Evolutionary conservation across 2,329 filamentous ascomycete species (phyloP), one percentile per base, ranked within the genome.

Genomic region (Aureobasidium sp.): DNA sequence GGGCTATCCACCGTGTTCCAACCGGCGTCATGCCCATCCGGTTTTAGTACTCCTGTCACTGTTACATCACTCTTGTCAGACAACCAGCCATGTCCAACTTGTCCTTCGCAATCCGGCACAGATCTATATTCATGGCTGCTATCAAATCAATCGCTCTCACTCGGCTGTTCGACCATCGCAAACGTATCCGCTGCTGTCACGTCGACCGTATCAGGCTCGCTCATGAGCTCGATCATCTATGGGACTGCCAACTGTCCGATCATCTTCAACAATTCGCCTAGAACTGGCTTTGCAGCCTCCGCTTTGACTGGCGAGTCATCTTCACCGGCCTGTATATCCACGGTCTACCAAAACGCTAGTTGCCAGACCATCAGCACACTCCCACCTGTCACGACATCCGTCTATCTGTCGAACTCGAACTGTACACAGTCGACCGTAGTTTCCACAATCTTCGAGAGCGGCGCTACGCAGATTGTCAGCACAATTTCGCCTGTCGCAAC

Each of bases 131-230:
- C 29, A 4, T 50, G 45, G 43, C 58, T 61, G 8, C 50, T 53
- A 13, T 51, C 45, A 10, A 51, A 36, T 43, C 31, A 50, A n/a
- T 40, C 58, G 10, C 8, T 42, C 33, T 40, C 58, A n/a, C 5
- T 51, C 45, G 42, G 43, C n/a, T 54, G 47, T 25, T 53, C 60
- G 38, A 25, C 48, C 9, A 20, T 54, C 25, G 60, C 60, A 18
- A 63, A 63, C 29, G n/a, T 63, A 36, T 63, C 60, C n/a, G 48
- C 29, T n/a, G 42, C 48, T 18, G 58, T 61, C 58, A 61, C 58
- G 0, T 40, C 58, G 4, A 61, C 3, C 15, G 18, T 61, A 16
- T 61, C 58, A 5, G 58, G 58, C 31, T 51, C 45, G 9, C 58
- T 42, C 27, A 45, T 51, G 10, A 61, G 38, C 58, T 31, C 16